phyloP scores from a whole-genome alignment of 345 rosid genomes.

The Salix dunnii region DNA sequence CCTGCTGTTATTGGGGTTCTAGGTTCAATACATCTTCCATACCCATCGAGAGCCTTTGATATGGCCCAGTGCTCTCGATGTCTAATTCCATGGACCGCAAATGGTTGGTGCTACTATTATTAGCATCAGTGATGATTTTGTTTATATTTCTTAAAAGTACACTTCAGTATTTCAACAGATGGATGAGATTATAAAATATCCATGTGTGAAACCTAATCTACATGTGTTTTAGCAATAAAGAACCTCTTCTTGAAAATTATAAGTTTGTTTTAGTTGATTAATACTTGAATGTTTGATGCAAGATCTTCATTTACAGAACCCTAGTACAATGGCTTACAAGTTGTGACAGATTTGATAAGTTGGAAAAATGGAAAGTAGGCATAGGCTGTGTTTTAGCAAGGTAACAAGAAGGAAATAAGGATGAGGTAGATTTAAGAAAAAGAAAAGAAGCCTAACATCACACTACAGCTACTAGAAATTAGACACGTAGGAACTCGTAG shows the following conservation, averaged over 20 bases:
- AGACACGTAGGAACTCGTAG: not conserved
- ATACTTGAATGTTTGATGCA: not conserved
- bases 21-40: slow-evolving; percentile 81
- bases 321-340: not conserved
- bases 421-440: not conserved
- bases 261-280: not conserved
- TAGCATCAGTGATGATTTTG: not conserved
- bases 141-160: not conserved
- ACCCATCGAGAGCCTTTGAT: slow-evolving; percentile 90
- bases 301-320: not conserved
- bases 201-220: not conserved
- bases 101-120: slow-evolving; percentile 43
- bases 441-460: not conserved
- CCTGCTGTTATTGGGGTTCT: slow-evolving; percentile 91
- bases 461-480: not conserved
- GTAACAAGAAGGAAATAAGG: not conserved
- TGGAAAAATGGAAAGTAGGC: not conserved
- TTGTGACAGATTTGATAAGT: not conserved
- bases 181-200: not conserved
- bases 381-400: not conserved
- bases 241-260: not conserved
- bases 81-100: slow-evolving; percentile 85
- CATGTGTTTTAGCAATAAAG: not conserved
- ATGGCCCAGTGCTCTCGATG: slow-evolving; percentile 99
- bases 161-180: not conserved